Conservation (phyloP, 2,329 filamentous ascomycete species). For the Paecilomyces formosus region DNA sequence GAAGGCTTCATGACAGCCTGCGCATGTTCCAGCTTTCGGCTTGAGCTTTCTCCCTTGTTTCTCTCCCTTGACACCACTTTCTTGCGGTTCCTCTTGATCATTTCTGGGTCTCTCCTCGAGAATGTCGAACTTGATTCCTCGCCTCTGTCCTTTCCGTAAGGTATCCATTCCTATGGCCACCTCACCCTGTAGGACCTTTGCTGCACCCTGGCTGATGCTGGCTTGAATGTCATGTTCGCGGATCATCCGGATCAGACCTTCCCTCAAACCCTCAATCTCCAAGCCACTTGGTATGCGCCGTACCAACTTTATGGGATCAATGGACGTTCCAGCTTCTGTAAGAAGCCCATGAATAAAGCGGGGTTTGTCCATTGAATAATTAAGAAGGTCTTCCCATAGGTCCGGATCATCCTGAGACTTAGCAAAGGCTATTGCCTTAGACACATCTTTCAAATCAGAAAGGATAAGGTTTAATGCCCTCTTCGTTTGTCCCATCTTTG, state of each 20-base stretch:
- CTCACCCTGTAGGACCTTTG: constrained; percentile 77
- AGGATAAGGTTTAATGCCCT: constrained; percentile 88
- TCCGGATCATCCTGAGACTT: constrained; percentile 89
- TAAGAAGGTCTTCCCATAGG: constrained; percentile 87
- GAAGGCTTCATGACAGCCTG: constrained; percentile 31
- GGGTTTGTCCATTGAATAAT: constrained; percentile 97
- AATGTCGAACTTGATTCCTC: constrained; percentile 84
- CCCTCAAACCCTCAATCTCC: constrained; percentile 81
- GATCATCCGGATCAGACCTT: constrained; percentile 84
- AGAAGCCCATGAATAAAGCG: constrained; percentile 86
- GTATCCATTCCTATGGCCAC: constrained; percentile 77
- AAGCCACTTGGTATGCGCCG: constrained; percentile 85
- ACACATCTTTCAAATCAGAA: constrained; percentile 82
- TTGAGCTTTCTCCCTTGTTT: constrained; percentile 2
- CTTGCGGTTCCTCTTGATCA: constrained; percentile 3
- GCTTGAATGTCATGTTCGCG: constrained; percentile 94
- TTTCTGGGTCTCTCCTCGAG: constrained; percentile 15
- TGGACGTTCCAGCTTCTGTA: constrained; percentile 87
- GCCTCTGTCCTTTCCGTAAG: constrained; percentile 69
- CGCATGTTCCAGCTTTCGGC: constrained; percentile 24
- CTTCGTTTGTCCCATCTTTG: constrained; percentile 91
- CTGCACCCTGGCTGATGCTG: constrained; percentile 84
- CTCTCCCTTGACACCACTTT: constrained; percentile 8
- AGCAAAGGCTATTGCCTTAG: constrained; percentile 86
- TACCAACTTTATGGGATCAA: constrained; percentile 86